Evolutionary conservation across 106 monocot genomes (phyloP), one percentile per base, ranked within the genome.

Genomic region (Apostasia ramifera): DNA sequence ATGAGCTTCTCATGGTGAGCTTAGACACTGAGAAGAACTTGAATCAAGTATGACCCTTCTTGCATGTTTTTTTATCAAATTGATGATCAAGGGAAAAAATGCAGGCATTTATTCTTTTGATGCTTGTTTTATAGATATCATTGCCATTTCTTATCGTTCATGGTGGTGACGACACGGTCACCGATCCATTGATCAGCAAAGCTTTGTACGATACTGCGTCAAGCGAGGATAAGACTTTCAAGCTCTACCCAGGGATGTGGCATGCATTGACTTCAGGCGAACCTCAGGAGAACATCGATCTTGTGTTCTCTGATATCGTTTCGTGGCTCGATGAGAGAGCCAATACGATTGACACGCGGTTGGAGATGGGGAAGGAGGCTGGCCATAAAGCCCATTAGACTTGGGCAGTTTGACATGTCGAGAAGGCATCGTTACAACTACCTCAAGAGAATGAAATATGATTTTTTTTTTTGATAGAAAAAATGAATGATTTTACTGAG

Each of bases 261-360:
- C 83, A 83, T 49, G 75, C 79, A 13, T 75, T 83, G 44, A 83
- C 72, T 57, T 85, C 84, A 8, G 82, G 65, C 7, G 79, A 85
- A 42, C 74, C 76, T 1, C 80, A 40, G 15, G 82, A 89, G 70
- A 81, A 63, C 69, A 76, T 80, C 10, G 63, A 85, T 40, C 71
- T 85, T 15, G 85, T 89, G 40, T 85, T 82, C 71, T 55, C 63
- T 44, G 89, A 89, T 48, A 77, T 89, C 46, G 42, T 82, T 46
- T 11, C 63, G 2, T 89, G 89, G 89, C 59, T 89, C 10, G 74
- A 77, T 15, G 49, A 68, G 8, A 80, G 82, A 12, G 38, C 48
- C 7, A 2, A n/a, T 1, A 2, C 53, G n/a, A 0, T 0, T 4
- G 50, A 38, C 7, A 1, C 6, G 47, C 52, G 6, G 3, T 9